Conservation (phyloP, 2,329 filamentous ascomycete genomes). For the Calonectria pseudoturangicola region DNA sequence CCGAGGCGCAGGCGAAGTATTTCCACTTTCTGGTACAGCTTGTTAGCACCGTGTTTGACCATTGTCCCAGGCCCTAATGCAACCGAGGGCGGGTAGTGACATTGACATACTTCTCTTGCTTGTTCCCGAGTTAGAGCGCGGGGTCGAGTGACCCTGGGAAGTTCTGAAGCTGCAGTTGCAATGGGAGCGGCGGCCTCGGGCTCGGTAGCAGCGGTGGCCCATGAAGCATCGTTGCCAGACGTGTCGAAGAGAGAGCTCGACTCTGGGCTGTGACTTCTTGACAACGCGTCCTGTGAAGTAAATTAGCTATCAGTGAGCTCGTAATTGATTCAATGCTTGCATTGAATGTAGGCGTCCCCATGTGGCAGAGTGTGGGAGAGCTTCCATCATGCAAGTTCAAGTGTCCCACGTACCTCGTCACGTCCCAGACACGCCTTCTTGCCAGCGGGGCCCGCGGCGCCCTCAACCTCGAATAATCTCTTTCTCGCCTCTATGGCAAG, state of each 20-base stretch:
- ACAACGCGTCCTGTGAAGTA: slow-evolving; percentile 51
- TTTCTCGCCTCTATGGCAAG: slow-evolving; percentile 55
- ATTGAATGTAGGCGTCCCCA: background rate
- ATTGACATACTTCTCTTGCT: slow-evolving; percentile 68
- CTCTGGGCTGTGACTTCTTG: slow-evolving; percentile 62
- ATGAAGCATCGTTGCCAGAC: slow-evolving; percentile 68
- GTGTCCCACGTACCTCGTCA: slow-evolving; percentile 55
- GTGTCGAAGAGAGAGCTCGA: slow-evolving; percentile 71
- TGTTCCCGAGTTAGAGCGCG: slow-evolving; percentile 70
- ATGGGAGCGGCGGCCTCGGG: slow-evolving; percentile 59
- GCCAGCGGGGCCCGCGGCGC: slow-evolving; percentile 47
- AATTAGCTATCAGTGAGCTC: slow-evolving; percentile 36
- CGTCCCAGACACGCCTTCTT: slow-evolving; percentile 61
- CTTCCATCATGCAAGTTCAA: slow-evolving; percentile 11
- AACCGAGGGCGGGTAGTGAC: slow-evolving; percentile 22
- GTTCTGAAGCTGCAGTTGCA: slow-evolving; percentile 38
- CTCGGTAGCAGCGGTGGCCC: slow-evolving; percentile 70
- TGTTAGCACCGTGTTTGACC: slow-evolving; percentile 30
- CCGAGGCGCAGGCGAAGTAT: slow-evolving; percentile 80
- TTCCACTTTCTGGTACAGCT: slow-evolving; percentile 73
- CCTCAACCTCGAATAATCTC: slow-evolving; percentile 52
- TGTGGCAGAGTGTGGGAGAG: background rate
- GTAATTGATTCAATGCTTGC: slow-evolving; percentile 3
- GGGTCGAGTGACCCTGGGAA: slow-evolving; percentile 41
- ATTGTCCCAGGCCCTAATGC: background rate